Evolutionary conservation across 371 early-diverging fungal species (phyloP), one percentile per base, ranked within the genome.

Genomic region (Actinomortierella wolfii): DNA sequence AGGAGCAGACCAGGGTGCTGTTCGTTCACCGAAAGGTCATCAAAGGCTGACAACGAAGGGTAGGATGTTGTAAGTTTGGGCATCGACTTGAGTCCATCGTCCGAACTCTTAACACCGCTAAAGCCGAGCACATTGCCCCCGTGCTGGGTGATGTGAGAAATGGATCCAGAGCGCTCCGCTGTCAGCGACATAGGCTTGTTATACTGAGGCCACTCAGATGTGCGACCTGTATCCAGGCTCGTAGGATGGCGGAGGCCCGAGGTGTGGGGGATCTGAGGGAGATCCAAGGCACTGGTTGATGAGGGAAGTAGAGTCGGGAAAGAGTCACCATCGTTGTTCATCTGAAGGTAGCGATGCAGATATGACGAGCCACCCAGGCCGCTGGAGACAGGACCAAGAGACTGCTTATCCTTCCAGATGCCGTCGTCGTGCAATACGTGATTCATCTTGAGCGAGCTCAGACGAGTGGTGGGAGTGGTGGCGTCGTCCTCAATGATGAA

Each of bases 181-280:
- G 41, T 24, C 24, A 61, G 41, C n/a, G 64, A 29, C 26, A 59
- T 29, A 50, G 34, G 34, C 39, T 60, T 64, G 55, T 54, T 60
- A 50, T 70, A 81, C 40, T 81, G 83, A 9, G 79, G 79, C 83
- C 83, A 83, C 41, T 79, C 79, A 45, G 80, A 77, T 52, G 75
- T 76, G 23, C 81, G 68, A n/a, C 76, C 48, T 3, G 79, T 66
- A 41, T 81, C 79, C 11, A 81, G 77, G 39, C 77, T 73, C 29
- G 62, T 75, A 34, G 78, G 65, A n/a, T 77, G 77, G 9, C 76
- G 62, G 52, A 62, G 60, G 13, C 71, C 61, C 13, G 69, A 53
- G 15, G 67, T 66, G 47, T 76, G 68, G 9, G 78, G 56, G 18
- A 70, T 67, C 18, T 78, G 61, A 28, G 80, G 67, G 25, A 81